Conservation (phyloP, 495 filamentous ascomycete genomes). For the Aspergillus indologenus region DNA sequence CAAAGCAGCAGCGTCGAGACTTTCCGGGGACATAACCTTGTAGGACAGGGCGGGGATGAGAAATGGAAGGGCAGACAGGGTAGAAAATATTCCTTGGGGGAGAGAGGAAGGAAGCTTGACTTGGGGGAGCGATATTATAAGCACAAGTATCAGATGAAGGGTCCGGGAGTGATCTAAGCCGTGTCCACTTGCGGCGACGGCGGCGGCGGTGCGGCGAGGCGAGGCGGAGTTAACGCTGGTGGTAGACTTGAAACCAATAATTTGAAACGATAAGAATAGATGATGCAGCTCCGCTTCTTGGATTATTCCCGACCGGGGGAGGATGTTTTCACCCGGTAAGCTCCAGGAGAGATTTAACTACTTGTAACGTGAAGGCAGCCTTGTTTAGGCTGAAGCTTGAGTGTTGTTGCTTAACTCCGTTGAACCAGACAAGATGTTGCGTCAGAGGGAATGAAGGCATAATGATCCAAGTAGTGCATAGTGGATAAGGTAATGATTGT, state of each 20-base stretch:
- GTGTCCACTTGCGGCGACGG: constrained; percentile 17
- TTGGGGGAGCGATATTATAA: constrained; percentile 8
- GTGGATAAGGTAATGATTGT: neutral
- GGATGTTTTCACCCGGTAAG: no score
- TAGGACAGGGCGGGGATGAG: constrained; percentile 6
- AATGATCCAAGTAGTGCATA: no score
- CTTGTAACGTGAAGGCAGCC: neutral
- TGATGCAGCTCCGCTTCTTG: neutral
- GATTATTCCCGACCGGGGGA: no score
- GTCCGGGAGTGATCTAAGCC: constrained; percentile 7
- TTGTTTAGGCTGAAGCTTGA: neutral
- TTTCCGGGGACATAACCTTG: constrained; percentile 27
- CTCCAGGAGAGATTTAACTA: no score
- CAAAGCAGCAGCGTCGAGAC: constrained; percentile 15
- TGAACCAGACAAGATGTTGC: no score
- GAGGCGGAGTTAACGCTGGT: constrained; percentile 2
- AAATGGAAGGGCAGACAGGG: constrained; percentile 6
- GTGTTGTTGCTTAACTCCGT: neutral
- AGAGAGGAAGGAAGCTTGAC: constrained; percentile 17
- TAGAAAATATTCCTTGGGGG: neutral
- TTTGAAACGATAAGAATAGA: neutral
- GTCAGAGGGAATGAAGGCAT: neutral
- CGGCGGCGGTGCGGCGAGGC: constrained; percentile 6
- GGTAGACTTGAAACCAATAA: neutral
- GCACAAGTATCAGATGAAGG: neutral